phyloP scores from a whole-genome alignment of 176 grass and related monocot species.

The Canna indica region DNA sequence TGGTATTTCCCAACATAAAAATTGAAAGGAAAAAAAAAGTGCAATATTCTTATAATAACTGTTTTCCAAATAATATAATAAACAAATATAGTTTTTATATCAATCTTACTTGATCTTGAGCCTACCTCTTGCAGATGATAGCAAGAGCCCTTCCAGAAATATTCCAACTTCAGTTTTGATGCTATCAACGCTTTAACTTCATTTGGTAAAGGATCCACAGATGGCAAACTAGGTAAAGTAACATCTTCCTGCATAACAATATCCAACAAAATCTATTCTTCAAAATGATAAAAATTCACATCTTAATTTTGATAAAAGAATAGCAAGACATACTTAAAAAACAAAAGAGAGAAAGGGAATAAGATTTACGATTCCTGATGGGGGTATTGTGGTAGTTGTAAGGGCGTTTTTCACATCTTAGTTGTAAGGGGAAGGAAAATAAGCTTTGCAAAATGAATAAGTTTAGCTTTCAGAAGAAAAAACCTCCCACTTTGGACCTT shows the following conservation, averaged over 20 bases:
- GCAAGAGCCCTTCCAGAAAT: constrained; percentile 13
- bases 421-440: no score
- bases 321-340: background rate
- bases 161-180: constrained; percentile 13
- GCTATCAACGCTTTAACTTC: constrained; percentile 2
- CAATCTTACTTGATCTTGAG: constrained; percentile 15
- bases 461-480: no score
- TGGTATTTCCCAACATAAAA: background rate
- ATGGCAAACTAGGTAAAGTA: constrained; percentile 10
- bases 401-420: background rate
- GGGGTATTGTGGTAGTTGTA: background rate
- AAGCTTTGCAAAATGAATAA: no score
- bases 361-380: no score
- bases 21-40: no score
- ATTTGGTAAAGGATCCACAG: background rate
- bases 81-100: background rate
- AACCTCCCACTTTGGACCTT: no score
- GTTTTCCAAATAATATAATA: background rate
- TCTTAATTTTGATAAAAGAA: background rate
- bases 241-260: constrained; percentile 12
- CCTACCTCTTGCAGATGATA: constrained; percentile 9
- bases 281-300: background rate
- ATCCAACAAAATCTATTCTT: background rate
- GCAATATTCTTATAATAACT: no score
- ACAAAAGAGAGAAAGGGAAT: no score